Percentiles rank a stretch among this genome's conserved stretches.
phyloP scores from a whole-genome alignment of 148 eudicot species.

The Polygonum aviculare region DNA sequence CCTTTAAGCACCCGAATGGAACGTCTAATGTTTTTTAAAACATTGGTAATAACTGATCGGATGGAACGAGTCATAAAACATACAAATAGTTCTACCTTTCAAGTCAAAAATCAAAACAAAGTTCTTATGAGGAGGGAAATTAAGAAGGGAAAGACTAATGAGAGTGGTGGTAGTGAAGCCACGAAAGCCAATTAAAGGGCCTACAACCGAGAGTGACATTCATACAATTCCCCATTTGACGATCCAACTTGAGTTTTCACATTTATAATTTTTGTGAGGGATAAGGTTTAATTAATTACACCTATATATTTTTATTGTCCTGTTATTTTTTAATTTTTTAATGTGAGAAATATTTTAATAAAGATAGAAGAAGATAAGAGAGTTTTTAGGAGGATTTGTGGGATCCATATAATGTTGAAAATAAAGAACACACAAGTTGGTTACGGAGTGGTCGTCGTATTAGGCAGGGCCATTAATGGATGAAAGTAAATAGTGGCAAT shows the following conservation, averaged over 20 bases:
- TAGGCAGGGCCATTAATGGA: slow-evolving; percentile 8
- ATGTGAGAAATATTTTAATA: neutral
- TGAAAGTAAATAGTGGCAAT: slow-evolving; percentile 4
- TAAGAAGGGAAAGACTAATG: neutral
- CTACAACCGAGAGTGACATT: neutral
- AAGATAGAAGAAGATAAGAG: neutral
- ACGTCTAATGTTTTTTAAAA: too few species aligned
- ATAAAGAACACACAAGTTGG: neutral
- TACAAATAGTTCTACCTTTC: too few species aligned
- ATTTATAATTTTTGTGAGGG: neutral
- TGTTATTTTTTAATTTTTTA: neutral
- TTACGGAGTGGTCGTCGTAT: slow-evolving; percentile 9
- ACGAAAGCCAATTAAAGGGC: neutral
- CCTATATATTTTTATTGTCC: neutral
- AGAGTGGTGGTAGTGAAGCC: slow-evolving; percentile 4
- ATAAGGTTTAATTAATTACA: neutral
- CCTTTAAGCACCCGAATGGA: too few species aligned
- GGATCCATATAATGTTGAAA: slow-evolving; percentile 1
- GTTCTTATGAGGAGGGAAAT: neutral
- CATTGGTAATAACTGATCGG: too few species aligned
- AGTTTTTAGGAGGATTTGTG: neutral
- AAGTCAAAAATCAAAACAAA: neutral
- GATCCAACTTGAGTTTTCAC: slow-evolving; percentile 9
- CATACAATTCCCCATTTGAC: slow-evolving; percentile 4
- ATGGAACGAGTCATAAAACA: too few species aligned